Evolutionary conservation across 768 basidiomycete genomes (phyloP).

Genomic region (Stropharia rugosoannulata): DNA sequence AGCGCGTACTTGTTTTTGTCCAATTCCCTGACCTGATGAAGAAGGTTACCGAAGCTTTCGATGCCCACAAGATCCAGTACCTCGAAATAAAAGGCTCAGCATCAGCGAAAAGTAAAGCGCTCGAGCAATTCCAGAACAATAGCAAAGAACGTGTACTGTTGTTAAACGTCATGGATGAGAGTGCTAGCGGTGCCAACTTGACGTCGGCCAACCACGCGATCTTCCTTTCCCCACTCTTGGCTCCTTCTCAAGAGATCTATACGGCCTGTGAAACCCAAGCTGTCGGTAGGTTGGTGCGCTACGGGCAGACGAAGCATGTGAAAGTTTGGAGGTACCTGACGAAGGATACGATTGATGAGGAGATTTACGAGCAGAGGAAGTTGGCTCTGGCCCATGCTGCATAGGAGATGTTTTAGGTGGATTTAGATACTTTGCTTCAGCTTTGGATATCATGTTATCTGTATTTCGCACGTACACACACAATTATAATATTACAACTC

Average conservation of each 20-base stretch:
- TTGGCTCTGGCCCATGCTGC: conserved; percentile 21
- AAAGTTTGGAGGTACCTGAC: conserved; percentile 83
- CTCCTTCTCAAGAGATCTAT: conserved; percentile 80
- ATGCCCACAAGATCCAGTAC: conserved; percentile 67
- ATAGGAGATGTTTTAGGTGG: conserved; percentile 8
- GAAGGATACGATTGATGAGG: conserved; percentile 85
- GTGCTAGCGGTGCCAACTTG: conserved; percentile 90
- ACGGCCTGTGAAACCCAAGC: conserved; percentile 82
- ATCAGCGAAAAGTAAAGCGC: conserved; percentile 72
- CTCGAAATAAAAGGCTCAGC: conserved; percentile 82
- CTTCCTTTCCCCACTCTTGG: conserved; percentile 89
- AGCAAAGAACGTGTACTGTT: conserved; percentile 79
- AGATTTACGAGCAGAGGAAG: conserved; percentile 67
- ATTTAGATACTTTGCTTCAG: conserved; percentile 12
- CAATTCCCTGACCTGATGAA: conserved; percentile 93
- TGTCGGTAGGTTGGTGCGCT: conserved; percentile 80
- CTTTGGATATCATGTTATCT: conserved; percentile 13
- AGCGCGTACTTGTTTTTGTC: conserved; percentile 91
- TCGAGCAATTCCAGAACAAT: conserved; percentile 84
- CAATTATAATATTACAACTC: conserved; percentile 17
- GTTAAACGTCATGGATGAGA: conserved; percentile 92
- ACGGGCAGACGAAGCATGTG: conserved; percentile 80
- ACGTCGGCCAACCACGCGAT: conserved; percentile 94
- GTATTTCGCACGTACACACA: conserved; percentile 19
- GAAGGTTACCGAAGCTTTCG: conserved; percentile 85